Base-by-base conservation (phyloP, 2,329 filamentous ascomycete genomes). In the Fusarium sp. region DNA sequence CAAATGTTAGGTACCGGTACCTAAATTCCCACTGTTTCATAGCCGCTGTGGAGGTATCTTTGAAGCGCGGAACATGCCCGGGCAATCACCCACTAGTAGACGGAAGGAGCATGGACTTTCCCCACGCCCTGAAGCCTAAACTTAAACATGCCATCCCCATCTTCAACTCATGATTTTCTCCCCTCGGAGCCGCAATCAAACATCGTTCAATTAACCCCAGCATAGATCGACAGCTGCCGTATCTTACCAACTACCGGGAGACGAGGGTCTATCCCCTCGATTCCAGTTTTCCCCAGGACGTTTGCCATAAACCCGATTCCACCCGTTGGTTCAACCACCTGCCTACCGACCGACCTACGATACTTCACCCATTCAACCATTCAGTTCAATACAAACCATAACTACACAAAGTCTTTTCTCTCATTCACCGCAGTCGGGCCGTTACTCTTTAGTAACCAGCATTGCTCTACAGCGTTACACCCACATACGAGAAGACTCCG, bases 241-340 rank as follows among this genome's bases (percentile, higher is more conserved):
- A 21, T 21, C 21, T 48, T n/a, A 48, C 56, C 51, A 54, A 45
- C 26, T 52, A 26, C 43, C 38, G 61, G 65, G 65, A 62, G 36
- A 62, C 56, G 49, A 61, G 65, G 52, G 53, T 44, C 49, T 44
- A 42, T 55, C 50, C 48, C 45, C 56, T 58, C 34, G 44, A 64
- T 55, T 46, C 52, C 10, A 42, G 45, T 26, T 26, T 47, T 51
- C 52, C 62, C 55, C 46, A 32, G 45, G 45, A 40, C 21, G 28
- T 54, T 62, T 50, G 58, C 69, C 67, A 69, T 56, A 55, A 42
- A 65, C 63, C 67, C 69, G 67, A 72, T 53, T 57, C 44, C 64
- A 61, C 56, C 63, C 67, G 61, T 50, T 43, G 21, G 24, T 65
- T 46, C 32, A 48, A 15, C 49, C 44, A 10, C 26, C 9, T 36